Conservation (phyloP, 257 asterid species). For the Paraleonurus japonicus region DNA sequence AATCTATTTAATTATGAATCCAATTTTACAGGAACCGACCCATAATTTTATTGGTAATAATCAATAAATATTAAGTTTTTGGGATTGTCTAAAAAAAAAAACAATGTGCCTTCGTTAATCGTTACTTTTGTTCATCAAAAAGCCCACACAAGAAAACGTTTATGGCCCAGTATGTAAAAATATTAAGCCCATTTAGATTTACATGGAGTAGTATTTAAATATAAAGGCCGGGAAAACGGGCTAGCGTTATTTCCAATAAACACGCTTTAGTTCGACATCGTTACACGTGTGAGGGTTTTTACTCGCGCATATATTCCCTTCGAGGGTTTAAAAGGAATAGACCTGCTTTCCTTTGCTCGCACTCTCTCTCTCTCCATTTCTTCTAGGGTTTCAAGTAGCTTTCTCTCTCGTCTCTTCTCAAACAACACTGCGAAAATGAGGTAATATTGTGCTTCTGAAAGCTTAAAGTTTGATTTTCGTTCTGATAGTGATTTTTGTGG, state of each 20-base stretch:
- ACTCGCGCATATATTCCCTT: constrained; percentile 2
- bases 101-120: no score
- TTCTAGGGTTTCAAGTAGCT: constrained; percentile 51
- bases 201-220: no score
- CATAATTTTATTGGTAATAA: no score
- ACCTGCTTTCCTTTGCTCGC: neutral
- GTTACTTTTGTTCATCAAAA: neutral
- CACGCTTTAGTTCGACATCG: constrained; percentile 7
- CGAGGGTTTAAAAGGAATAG: constrained; percentile 26
- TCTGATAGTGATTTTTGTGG: neutral
- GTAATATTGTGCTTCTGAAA: constrained; percentile 24
- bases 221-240: neutral
- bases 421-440: constrained; percentile 45
- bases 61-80: no score
- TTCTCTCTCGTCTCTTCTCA: constrained; percentile 1
- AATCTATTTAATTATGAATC: no score
- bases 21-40: no score
- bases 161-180: neutral
- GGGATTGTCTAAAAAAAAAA: no score
- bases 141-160: neutral
- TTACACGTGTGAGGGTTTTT: constrained; percentile 28
- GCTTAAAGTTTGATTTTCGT: neutral
- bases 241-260: neutral
- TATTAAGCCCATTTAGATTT: neutral
- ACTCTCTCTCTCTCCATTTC: constrained; percentile 5